Conservation (phyloP, 768 basidiomycete species). For the Chalciporus chontae region DNA sequence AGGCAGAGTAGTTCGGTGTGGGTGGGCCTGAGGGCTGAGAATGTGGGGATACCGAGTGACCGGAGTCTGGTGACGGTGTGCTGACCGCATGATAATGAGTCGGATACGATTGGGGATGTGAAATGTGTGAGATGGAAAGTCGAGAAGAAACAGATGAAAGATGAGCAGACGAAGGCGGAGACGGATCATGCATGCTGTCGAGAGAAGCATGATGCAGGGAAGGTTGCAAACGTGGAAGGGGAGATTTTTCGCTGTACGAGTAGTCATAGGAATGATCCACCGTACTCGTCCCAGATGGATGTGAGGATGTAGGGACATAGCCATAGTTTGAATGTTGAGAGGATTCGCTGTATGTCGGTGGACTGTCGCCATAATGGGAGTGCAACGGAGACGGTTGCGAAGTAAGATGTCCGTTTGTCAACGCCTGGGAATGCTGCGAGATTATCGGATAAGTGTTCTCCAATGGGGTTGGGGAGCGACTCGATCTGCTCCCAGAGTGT, state of each 20-base stretch:
- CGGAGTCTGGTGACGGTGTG: constrained; percentile 50
- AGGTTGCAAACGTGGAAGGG: constrained; percentile 29
- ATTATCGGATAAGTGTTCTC: constrained; percentile 40
- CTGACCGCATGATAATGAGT: constrained; percentile 33
- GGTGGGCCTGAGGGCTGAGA: constrained; percentile 31
- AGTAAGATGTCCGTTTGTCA: constrained; percentile 35
- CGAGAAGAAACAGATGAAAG: constrained; percentile 44
- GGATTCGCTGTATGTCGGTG: constrained; percentile 29
- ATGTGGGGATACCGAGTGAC: constrained; percentile 42
- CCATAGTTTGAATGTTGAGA: constrained; percentile 31
- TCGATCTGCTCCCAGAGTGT: constrained; percentile 35
- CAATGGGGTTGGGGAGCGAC: constrained; percentile 46
- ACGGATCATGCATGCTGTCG: constrained; percentile 27
- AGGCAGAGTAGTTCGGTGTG: constrained; percentile 40
- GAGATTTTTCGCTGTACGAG: constrained; percentile 29
- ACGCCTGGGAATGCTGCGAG: constrained; percentile 30
- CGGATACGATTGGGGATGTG: constrained; percentile 48
- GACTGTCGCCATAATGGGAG: constrained; percentile 30
- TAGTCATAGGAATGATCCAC: constrained; percentile 30
- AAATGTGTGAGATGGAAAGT: constrained; percentile 58
- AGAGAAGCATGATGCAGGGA: constrained; percentile 27
- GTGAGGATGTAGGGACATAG: constrained; percentile 25
- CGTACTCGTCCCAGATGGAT: constrained; percentile 18
- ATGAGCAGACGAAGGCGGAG: constrained; percentile 30
- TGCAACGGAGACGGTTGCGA: constrained; percentile 30